Percentiles rank a stretch among this genome's conserved stretches.
phyloP scores from a whole-genome alignment of 805 yeast genomes.

The Zygosaccharomyces bisporus region DNA sequence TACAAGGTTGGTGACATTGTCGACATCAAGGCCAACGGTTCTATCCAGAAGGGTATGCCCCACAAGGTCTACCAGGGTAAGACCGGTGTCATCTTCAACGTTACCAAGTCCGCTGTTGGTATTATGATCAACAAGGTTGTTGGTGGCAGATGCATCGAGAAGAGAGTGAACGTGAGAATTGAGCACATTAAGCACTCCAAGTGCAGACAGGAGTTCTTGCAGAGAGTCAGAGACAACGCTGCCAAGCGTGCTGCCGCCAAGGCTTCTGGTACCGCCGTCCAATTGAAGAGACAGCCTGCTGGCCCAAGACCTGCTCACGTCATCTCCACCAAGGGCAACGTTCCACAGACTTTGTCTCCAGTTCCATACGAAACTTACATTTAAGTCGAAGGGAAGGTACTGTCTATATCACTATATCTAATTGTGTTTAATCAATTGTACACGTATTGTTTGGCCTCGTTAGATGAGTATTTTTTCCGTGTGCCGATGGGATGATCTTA shows the following conservation, averaged over 20 bases:
- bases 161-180: conserved; percentile 96
- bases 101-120: conserved; percentile 98
- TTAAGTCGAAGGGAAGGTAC: conserved; percentile 45
- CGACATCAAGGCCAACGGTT: conserved; percentile 98
- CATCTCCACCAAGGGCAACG: conserved; percentile 75
- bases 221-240: conserved; percentile 97
- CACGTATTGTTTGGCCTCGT: conserved; percentile 18
- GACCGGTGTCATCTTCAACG: conserved; percentile 99
- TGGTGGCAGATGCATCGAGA: conserved; percentile 98
- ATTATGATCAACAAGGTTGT: conserved; percentile 97
- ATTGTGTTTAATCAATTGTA: conserved; percentile 27
- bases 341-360: conserved; percentile 97
- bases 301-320: conserved; percentile 93
- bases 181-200: conserved; percentile 99
- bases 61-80: conserved; percentile 99
- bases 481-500: neutral
- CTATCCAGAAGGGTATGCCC: conserved; percentile 99
- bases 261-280: conserved; percentile 84
- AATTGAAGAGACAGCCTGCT: conserved; percentile 97
- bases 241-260: conserved; percentile 91
- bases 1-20: conserved; percentile 99
- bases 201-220: conserved; percentile 98
- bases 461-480: neutral
- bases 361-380: conserved; percentile 99
- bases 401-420: conserved; percentile 23